These are phyloP conservation scores for Avicennia marina DNA, from an alignment of 257 asterid species.

Conservation along the genomic window DNA sequence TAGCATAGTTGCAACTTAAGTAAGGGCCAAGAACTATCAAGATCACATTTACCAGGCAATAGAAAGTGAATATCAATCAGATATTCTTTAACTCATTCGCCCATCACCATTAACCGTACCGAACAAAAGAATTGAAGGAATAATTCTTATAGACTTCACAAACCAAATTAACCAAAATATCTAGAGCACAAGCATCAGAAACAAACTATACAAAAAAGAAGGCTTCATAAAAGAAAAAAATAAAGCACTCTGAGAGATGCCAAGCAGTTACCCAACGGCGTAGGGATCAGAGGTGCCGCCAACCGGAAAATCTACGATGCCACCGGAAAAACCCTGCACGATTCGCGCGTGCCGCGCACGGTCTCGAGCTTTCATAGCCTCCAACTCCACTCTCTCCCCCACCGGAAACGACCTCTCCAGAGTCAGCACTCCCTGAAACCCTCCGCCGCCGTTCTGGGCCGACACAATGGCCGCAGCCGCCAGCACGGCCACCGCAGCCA, in stretches of 20 bases:
- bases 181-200: neutral
- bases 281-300: conserved; percentile 78
- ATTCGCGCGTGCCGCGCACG: conserved; percentile 71
- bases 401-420: conserved; percentile 60
- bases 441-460: conserved; percentile 29
- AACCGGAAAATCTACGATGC: conserved; percentile 69
- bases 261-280: conserved; percentile 55
- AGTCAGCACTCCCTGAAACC: conserved; percentile 37
- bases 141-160: neutral
- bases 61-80: no score
- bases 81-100: conserved; percentile 4
- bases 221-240: neutral
- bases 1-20: no score
- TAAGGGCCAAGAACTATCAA: conserved; percentile 1
- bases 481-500: conserved; percentile 26
- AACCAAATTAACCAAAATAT: conserved; percentile 14
- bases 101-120: conserved; percentile 9
- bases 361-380: conserved; percentile 61
- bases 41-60: conserved; percentile 11
- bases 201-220: neutral
- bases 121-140: neutral
- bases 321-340: conserved; percentile 59
- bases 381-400: conserved; percentile 46
- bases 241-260: neutral
- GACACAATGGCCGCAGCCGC: conserved; percentile 27